A percentile compares a stretch with the other conserved stretches of the same genome.
Conservation (phyloP, 2,329 filamentous ascomycete genomes). For the Pseudogymnoascus verrucosus region DNA sequence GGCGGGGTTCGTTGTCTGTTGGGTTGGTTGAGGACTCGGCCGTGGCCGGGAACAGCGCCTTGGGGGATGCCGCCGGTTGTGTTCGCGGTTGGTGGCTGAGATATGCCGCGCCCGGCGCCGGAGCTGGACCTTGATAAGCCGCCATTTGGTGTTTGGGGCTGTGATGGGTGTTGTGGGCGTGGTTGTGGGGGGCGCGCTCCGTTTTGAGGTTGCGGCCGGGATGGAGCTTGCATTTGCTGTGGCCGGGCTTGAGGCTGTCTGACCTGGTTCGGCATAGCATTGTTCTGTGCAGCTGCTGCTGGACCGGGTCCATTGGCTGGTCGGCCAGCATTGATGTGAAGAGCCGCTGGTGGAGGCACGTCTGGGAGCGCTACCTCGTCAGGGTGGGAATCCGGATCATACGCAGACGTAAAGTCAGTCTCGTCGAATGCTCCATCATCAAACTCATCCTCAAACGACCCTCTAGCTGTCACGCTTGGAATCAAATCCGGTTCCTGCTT, state of each 20-base stretch:
- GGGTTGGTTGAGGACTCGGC: conserved; percentile 25
- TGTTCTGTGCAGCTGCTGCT: conserved; percentile 16
- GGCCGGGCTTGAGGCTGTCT: conserved; percentile 21
- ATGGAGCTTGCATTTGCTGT: conserved; percentile 24
- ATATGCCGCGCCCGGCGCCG: conserved; percentile 14
- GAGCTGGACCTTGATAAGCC: conserved; percentile 22
- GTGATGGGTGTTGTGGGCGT: conserved; percentile 11
- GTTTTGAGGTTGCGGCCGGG: conserved; percentile 18
- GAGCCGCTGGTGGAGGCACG: conserved; percentile 14
- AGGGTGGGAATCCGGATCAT: conserved; percentile 56
- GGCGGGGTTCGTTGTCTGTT: conserved; percentile 17
- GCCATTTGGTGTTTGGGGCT: conserved; percentile 26
- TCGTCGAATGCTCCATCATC: conserved; percentile 63
- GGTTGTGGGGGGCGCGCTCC: not conserved
- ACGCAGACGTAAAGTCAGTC: conserved; percentile 62
- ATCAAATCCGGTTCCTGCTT: conserved; percentile 16
- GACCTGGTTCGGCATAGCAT: conserved; percentile 20
- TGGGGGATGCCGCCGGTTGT: conserved; percentile 2
- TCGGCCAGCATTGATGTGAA: conserved; percentile 18
- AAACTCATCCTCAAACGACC: conserved; percentile 43
- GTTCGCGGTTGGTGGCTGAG: conserved; percentile 9
- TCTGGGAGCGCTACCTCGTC: conserved; percentile 61
- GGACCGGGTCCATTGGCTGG: conserved; percentile 4
- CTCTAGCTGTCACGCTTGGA: conserved; percentile 29
- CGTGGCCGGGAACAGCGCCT: conserved; percentile 14